Evolutionary conservation across 2,329 filamentous ascomycete species (phyloP).

Genomic region (Plenodomus tracheiphilus): DNA sequence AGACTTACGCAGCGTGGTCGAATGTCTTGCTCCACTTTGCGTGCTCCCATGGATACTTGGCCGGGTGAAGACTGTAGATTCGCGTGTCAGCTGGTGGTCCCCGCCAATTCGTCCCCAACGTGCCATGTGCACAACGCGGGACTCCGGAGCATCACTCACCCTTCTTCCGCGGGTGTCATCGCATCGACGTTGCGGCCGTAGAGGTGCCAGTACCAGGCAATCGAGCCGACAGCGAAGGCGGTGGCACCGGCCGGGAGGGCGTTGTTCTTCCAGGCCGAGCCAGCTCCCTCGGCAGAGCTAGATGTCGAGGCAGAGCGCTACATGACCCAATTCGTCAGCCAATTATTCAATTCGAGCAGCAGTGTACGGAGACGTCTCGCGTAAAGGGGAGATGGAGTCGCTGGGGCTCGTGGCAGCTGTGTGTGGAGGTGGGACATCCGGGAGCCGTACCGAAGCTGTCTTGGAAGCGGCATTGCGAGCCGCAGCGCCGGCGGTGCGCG

Average conservation of each 20-base stretch:
- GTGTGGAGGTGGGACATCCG: conserved; percentile 25
- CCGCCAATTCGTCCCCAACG: conserved; percentile 28
- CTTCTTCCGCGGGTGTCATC: conserved; percentile 93
- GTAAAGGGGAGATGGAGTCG: conserved; percentile 23
- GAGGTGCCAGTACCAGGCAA: conserved; percentile 96
- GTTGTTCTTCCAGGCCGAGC: conserved; percentile 80
- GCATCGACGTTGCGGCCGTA: conserved; percentile 88
- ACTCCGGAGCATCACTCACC: conserved; percentile 67
- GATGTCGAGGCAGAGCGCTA: conserved; percentile 69
- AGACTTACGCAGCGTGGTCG: conserved; percentile 89
- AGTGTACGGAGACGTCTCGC: conserved; percentile 15
- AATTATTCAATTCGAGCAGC: conserved; percentile 29
- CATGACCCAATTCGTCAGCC: conserved; percentile 39
- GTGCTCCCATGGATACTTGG: conserved; percentile 95
- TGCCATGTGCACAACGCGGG: conserved; percentile 24
- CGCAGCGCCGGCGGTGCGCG: conserved; percentile 82
- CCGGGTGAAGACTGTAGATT: conserved; percentile 76
- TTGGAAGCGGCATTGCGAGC: conserved; percentile 63
- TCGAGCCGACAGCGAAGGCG: conserved; percentile 81
- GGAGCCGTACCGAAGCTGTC: conserved; percentile 51
- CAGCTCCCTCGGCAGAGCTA: conserved; percentile 69
- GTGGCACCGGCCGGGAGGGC: conserved; percentile 85
- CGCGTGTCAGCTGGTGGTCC: conserved; percentile 33
- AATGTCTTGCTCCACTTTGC: conserved; percentile 90
- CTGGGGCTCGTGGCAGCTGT: conserved; percentile 34